Evolutionary conservation across 768 basidiomycete genomes (phyloP).

Genomic region (Basidioascus undulatus): DNA sequence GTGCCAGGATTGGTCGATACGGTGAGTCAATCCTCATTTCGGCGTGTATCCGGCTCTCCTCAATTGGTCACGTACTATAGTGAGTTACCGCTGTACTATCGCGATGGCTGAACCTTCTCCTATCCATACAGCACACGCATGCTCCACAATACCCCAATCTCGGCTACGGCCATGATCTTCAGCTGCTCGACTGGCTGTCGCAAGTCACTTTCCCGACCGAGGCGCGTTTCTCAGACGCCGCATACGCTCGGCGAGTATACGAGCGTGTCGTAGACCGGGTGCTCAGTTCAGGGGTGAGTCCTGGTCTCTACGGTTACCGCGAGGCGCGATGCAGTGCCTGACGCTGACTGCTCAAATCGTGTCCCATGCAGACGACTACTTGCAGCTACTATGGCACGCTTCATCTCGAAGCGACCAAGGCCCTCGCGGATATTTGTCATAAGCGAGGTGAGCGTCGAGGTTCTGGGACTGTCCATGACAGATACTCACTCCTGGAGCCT

Average conservation of each 20-base stretch:
- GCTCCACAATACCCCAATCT: slow-evolving; percentile 39
- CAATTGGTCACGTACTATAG: slow-evolving; percentile 5
- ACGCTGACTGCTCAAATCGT: background rate
- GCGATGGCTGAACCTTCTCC: slow-evolving; percentile 3
- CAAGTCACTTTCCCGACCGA: slow-evolving; percentile 68
- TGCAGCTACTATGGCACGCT: slow-evolving; percentile 74
- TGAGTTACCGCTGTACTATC: background rate
- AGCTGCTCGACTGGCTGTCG: slow-evolving; percentile 67
- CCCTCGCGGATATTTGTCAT: slow-evolving; percentile 50
- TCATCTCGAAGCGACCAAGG: slow-evolving; percentile 55
- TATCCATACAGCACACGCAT: slow-evolving; percentile 25
- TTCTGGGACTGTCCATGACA: too few species aligned
- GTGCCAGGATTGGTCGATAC: slow-evolving; percentile 82
- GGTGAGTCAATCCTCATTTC: background rate
- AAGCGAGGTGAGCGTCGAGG: slow-evolving; percentile 25
- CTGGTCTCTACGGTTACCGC: slow-evolving; percentile 2
- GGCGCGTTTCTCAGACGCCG: slow-evolving; percentile 34
- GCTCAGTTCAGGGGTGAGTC: slow-evolving; percentile 46
- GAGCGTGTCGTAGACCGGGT: slow-evolving; percentile 41
- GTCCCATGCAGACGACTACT: slow-evolving; percentile 48
- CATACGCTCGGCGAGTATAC: slow-evolving; percentile 48
- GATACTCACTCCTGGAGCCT: too few species aligned
- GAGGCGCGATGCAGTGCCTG: too few species aligned
- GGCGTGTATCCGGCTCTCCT: background rate
- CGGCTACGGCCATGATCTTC: slow-evolving; percentile 41